Evolutionary conservation across 2,329 filamentous ascomycete genomes (phyloP).

Genomic region (Fusarium virguliforme): DNA sequence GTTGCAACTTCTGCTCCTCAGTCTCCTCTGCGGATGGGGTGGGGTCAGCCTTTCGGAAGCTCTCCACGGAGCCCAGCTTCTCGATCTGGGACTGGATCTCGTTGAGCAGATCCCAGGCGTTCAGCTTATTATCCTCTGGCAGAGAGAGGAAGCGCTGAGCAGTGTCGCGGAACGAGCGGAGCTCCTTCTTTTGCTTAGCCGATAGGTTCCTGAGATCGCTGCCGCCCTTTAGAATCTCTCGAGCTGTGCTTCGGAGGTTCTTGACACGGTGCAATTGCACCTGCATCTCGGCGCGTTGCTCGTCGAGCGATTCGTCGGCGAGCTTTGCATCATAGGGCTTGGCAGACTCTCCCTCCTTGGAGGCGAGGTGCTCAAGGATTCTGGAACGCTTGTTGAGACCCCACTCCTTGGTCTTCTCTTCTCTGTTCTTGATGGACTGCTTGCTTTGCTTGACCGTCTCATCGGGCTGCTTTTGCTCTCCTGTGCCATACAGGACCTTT

Average conservation of each 20-base stretch:
- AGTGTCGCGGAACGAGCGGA: conserved; percentile 80
- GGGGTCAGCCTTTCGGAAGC: conserved; percentile 53
- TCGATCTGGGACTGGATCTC: conserved; percentile 56
- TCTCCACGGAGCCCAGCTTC: conserved; percentile 54
- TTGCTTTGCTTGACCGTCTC: conserved; percentile 49
- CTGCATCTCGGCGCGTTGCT: conserved; percentile 47
- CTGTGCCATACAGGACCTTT: conserved; percentile 89
- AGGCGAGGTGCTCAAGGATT: conserved; percentile 36
- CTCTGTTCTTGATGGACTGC: conserved; percentile 49
- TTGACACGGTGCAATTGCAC: conserved; percentile 46
- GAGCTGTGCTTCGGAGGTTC: conserved; percentile 54
- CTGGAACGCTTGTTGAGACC: conserved; percentile 41
- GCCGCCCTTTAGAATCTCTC: conserved; percentile 59
- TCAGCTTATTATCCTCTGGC: conserved; percentile 53
- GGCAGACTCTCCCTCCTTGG: conserved; percentile 45
- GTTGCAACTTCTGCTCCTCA: conserved; percentile 33
- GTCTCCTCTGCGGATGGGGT: conserved; percentile 38
- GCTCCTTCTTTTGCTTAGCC: conserved; percentile 81
- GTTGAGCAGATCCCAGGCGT: conserved; percentile 52
- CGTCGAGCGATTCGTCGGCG: conserved; percentile 37
- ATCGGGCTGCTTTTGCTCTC: conserved; percentile 73
- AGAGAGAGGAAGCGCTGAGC: conserved; percentile 73
- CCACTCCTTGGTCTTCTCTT: conserved; percentile 47
- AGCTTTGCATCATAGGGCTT: conserved; percentile 41
- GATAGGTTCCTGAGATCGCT: conserved; percentile 67